Base-by-base conservation (phyloP, 768 basidiomycete species). In the Inosperma sp. region DNA sequence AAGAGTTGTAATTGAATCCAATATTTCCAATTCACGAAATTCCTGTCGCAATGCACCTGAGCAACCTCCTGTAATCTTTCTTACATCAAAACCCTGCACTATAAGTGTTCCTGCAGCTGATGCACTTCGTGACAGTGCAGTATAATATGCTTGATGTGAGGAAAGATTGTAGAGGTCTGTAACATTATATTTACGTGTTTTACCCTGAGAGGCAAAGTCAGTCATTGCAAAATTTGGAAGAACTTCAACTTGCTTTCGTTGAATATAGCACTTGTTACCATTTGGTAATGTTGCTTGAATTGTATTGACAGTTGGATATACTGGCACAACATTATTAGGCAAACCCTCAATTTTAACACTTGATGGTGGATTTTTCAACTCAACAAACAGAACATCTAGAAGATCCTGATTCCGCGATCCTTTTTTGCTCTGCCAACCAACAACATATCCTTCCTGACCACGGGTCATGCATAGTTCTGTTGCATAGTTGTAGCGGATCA, bases 201-300 rank as follows among this genome's bases (percentile, higher is more conserved):
- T 67, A 2, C 69, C 68, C 51, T 71, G 69, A 1, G 65, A 67
- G 2, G 62, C 57, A 53, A 64, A 70, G 49, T 68, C 68, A 6
- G 68, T 70, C 65, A 69, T 68, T 17, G 65, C 59, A 52, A 68
- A 69, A 47, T 66, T 68, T 1, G 56, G 48, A 2, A 63, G 22
- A 1, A 68, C 44, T 13, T 60, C 51, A 3, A 67, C 59, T 52
- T 70, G 68, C 7, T 52, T 36, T 10, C 64, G 13, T 6, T 40
- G 29, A 1, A 69, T 49, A 13, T 31, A 12, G 2, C 65, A 25
- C 7, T 41, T 49, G 1, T 8, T 33, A 44, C 60, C 62, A 52
- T 56, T 53, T 8, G 61, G 59, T 5, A 65, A 34, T 9, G 17
- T 9, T 25, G 56, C 52, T 1, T 35, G 9, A 14, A 61, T 54